Conservation (phyloP, 495 filamentous ascomycete genomes). For the Xylaria flabelliformis region DNA sequence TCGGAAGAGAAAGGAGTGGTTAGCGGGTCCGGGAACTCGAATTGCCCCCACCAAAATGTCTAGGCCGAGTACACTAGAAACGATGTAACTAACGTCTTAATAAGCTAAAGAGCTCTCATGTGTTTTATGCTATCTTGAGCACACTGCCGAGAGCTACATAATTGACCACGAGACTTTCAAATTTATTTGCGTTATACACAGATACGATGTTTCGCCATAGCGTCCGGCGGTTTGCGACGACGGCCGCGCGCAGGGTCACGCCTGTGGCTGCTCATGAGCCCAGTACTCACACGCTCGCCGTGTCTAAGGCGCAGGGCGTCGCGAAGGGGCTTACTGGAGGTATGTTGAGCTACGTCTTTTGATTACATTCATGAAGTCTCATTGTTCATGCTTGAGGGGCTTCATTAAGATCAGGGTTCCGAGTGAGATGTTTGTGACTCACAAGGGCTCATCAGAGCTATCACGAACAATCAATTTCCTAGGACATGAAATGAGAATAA, state of each 20-base stretch:
- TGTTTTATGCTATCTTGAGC: background rate
- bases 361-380: background rate
- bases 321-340: conserved; percentile 87
- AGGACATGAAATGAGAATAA: background rate
- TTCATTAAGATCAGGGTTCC: background rate
- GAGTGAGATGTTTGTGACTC: background rate
- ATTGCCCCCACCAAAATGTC: conserved; percentile 32
- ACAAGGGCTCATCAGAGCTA: background rate
- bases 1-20: background rate
- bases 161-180: background rate
- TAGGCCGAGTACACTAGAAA: background rate
- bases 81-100: background rate
- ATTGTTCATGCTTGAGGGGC: no score
- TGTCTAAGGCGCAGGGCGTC: conserved; percentile 84
- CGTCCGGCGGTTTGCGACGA: conserved; percentile 58
- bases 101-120: conserved; percentile 18
- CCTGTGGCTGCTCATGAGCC: conserved; percentile 38
- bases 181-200: background rate
- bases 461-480: background rate
- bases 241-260: conserved; percentile 46
- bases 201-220: conserved; percentile 58
- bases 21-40: conserved; percentile 1
- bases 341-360: conserved; percentile 46
- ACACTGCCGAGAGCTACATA: background rate
- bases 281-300: conserved; percentile 47